A percentile compares a stretch with the other conserved stretches of the same genome.
Conservation (phyloP, 257 asterid genomes). For the Capsicum chinense region DNA sequence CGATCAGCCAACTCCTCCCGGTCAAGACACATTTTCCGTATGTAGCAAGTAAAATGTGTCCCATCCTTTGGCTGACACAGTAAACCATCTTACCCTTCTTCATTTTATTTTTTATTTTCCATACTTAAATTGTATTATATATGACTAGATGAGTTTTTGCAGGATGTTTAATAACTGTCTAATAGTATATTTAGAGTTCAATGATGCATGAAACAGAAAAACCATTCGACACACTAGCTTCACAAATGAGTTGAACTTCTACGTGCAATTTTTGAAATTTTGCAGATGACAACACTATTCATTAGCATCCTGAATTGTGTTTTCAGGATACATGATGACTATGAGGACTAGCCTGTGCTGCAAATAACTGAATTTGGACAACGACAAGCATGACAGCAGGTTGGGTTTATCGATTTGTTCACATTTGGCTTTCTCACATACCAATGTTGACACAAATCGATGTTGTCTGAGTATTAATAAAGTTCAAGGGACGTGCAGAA, state of each 20-base stretch:
- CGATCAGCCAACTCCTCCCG: not conserved
- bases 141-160: not conserved
- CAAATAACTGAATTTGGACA: not conserved
- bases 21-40: not conserved
- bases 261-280: not conserved
- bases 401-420: not conserved
- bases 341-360: not conserved
- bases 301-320: conserved; percentile 18
- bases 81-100: not conserved
- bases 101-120: not conserved
- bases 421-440: not conserved
- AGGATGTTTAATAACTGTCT: not conserved
- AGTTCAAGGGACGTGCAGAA: not conserved
- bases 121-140: not conserved
- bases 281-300: not conserved
- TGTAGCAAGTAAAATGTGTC: not conserved
- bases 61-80: conserved; percentile 22
- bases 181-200: not conserved
- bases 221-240: not conserved
- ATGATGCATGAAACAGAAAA: conserved; percentile 12
- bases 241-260: not conserved
- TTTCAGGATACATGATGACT: conserved; percentile 6
- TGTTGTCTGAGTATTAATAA: not conserved
- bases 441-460: not conserved
- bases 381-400: not conserved